A percentile compares a stretch with the other conserved stretches of the same genome.
These are phyloP conservation scores for Triticum dicoccoides DNA, from an alignment of 176 grass and related monocot genomes.

Conservation along the genomic window DNA sequence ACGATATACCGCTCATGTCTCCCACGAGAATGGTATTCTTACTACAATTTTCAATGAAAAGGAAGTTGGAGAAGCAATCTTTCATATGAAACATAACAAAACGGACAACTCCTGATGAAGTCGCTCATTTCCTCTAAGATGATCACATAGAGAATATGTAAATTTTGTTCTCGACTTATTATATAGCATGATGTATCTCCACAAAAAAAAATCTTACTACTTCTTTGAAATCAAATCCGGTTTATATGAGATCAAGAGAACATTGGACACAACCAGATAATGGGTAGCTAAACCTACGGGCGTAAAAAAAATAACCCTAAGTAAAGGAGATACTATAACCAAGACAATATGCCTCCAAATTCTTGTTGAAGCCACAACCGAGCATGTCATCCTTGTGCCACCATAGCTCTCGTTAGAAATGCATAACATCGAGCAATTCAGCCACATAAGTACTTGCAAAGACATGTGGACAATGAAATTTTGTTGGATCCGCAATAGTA, in stretches of 20 bases:
- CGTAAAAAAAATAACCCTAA: neutral
- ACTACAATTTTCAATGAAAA: neutral
- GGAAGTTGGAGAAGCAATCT: neutral
- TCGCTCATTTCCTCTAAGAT: neutral
- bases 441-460: neutral
- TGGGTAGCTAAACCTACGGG: neutral
- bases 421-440: neutral
- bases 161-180: neutral
- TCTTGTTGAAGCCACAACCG: neutral
- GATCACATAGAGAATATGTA: neutral
- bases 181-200: neutral
- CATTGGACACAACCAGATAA: neutral
- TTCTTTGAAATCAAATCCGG: too few species aligned
- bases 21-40: neutral
- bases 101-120: neutral
- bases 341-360: neutral
- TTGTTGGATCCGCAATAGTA: neutral
- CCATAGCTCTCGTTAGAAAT: neutral
- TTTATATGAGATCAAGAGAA: neutral
- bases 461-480: neutral
- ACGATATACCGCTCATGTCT: neutral
- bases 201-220: neutral
- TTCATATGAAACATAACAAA: neutral
- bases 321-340: neutral
- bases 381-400: neutral